phyloP scores from a whole-genome alignment of 352 stramenopile genomes.

The Globisporangium viniferum region DNA sequence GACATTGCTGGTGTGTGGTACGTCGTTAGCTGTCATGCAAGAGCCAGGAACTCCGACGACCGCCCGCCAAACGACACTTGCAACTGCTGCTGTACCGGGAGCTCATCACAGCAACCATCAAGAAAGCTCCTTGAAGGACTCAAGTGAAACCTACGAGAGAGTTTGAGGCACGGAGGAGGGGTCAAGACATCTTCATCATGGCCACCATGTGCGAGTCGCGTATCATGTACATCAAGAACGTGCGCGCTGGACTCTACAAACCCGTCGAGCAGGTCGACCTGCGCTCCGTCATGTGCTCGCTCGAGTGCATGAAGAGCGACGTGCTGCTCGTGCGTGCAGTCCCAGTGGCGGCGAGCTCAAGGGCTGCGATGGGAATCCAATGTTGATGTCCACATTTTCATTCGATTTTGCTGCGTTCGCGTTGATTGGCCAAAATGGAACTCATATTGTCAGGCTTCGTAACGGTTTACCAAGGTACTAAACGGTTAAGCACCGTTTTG shows the following conservation, averaged over 20 bases:
- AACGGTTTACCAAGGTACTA: not conserved
- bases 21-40: not conserved
- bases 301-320: too few species aligned
- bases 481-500: too few species aligned
- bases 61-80: not conserved
- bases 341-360: too few species aligned
- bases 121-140: slow-evolving; percentile 5
- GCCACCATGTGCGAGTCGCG: slow-evolving; percentile 69
- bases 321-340: too few species aligned
- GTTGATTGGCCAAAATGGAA: too few species aligned
- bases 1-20: too few species aligned
- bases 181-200: slow-evolving; percentile 67
- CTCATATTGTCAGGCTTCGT: not conserved
- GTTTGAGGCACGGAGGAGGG: slow-evolving; percentile 56
- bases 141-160: slow-evolving; percentile 42
- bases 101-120: not conserved
- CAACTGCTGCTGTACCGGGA: too few species aligned
- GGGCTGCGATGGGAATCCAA: too few species aligned
- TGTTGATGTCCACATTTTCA: too few species aligned
- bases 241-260: slow-evolving; percentile 51
- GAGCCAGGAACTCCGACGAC: not conserved
- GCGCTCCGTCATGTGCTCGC: slow-evolving; percentile 40
- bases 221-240: slow-evolving; percentile 69
- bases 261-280: slow-evolving; percentile 70
- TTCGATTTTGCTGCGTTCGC: too few species aligned